Conservation (phyloP, 768 basidiomycete genomes). For the Calocybe cyanea region DNA sequence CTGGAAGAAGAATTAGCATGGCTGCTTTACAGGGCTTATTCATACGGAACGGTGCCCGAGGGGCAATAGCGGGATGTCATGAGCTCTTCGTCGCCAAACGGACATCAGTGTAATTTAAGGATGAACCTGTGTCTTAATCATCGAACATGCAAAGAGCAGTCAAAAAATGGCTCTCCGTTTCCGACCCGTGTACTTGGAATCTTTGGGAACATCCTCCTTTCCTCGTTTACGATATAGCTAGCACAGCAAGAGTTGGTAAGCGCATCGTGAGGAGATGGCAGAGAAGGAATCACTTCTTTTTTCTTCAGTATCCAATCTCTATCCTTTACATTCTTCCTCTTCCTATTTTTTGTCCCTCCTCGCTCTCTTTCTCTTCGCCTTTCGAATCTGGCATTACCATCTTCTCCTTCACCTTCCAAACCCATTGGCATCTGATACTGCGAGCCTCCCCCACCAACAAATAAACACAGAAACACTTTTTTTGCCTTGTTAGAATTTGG, state of each 20-base stretch:
- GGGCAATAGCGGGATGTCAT: conserved; percentile 49
- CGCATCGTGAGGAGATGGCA: conserved; percentile 2
- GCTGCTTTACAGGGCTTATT: conserved; percentile 94
- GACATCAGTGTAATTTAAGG: conserved; percentile 12
- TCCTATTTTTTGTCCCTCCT: conserved; percentile 54
- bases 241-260: neutral
- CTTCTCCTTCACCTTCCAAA: conserved; percentile 60
- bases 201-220: conserved; percentile 78
- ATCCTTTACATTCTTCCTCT: conserved; percentile 69
- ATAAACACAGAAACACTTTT: conserved; percentile 92
- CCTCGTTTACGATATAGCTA: conserved; percentile 83
- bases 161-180: conserved; percentile 80
- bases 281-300: conserved; percentile 68
- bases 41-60: conserved; percentile 65
- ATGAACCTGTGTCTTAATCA: conserved; percentile 11
- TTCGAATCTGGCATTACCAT: conserved; percentile 68
- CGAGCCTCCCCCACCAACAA: conserved; percentile 75
- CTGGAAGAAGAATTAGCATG: conserved; percentile 79
- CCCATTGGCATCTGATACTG: conserved; percentile 71
- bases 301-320: conserved; percentile 95
- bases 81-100: conserved; percentile 37
- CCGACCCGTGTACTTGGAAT: conserved; percentile 91
- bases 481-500: conserved; percentile 94
- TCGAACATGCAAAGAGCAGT: conserved; percentile 17
- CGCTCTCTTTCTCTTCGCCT: conserved; percentile 67